Evolutionary conservation across 768 basidiomycete genomes (phyloP), one percentile per base, ranked within the genome.

Genomic region (Termitomyces titanicus): DNA sequence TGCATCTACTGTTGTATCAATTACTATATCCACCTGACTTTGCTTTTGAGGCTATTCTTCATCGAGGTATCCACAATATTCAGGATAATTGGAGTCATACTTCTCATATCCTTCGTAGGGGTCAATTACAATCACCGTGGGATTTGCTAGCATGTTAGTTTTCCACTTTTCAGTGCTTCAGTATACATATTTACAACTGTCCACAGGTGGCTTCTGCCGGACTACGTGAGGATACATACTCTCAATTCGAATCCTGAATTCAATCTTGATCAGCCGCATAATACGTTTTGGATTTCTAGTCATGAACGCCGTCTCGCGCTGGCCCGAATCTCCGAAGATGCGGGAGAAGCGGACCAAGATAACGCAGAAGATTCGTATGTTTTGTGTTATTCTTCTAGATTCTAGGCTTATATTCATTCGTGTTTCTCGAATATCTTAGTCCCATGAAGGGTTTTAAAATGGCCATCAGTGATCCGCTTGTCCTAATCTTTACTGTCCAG

Each of bases 281-380:
- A 87, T 62, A 87, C 85, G 0, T 71, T 72, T 33, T 87, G 85
- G 84, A 64, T 87, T 29, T 70, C 72, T 12, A 63, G 74, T 0
- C 67, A 70, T 9, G 79, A 86, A 55, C 73, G 75, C 18, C 77
- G 75, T 27, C 72, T 88, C n/a, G 85, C 85, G 3, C 84, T 85
- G 65, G 79, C 78, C 15, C 81, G 85, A 13, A 78, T 87, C 15
- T 81, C 85, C 0, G 86, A 87, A 61, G 85, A 87, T 62, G 82
- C 80, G 9, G 84, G 84, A 1, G 84, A 86, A 69, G 84, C 84
- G 0, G 85, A 87, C 59, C 68, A 77, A 60, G 85, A 88, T 59
- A 78, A 77, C n/a, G 64, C 64, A 0, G 68, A 75, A 29, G 84
- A 82, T 51, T 81, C 85, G 85, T 86, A 63, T 37, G 82, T 71